These are phyloP conservation scores for Coemansia biformis DNA, from an alignment of 192 early-diverging fungal species.

Conservation along the genomic window DNA sequence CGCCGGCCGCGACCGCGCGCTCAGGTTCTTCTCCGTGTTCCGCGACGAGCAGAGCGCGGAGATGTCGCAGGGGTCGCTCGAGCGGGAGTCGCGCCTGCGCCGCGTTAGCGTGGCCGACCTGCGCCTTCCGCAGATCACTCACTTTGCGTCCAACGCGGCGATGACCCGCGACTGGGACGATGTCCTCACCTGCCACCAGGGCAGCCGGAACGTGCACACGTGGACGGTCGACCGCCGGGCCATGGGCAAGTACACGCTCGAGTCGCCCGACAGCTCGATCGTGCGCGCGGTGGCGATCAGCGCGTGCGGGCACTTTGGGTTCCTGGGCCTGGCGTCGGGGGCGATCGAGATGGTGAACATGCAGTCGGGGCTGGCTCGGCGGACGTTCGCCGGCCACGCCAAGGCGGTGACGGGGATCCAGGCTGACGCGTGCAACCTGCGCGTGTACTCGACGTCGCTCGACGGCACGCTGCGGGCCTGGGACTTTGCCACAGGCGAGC, in stretches of 20 bases:
- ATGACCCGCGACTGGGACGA: constrained; percentile 88
- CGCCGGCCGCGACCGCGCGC: constrained; percentile 74
- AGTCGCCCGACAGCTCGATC: constrained; percentile 55
- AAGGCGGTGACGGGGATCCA: constrained; percentile 79
- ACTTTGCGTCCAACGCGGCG: constrained; percentile 62
- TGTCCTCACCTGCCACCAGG: constrained; percentile 80
- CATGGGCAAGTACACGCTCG: constrained; percentile 65
- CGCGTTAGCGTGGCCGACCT: constrained; percentile 59
- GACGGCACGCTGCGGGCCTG: constrained; percentile 76
- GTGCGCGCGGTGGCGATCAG: constrained; percentile 68
- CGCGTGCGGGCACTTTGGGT: constrained; percentile 90
- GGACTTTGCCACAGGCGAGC: constrained; percentile 68
- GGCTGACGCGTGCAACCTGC: constrained; percentile 66
- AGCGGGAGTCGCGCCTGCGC: constrained; percentile 54
- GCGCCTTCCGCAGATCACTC: constrained; percentile 67
- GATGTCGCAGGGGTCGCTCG: constrained; percentile 66
- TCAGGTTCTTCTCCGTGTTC: constrained; percentile 78
- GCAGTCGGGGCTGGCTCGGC: constrained; percentile 82
- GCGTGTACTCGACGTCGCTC: constrained; percentile 69
- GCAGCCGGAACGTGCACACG: constrained; percentile 63
- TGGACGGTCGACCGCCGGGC: constrained; percentile 79
- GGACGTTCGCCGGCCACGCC: constrained; percentile 67
- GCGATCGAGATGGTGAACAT: constrained; percentile 88
- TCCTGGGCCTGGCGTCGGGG: constrained; percentile 75
- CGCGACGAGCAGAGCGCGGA: constrained; percentile 80